Evolutionary conservation across 495 filamentous ascomycete species (phyloP).

Genomic region (Penicillium psychrofluorescens): DNA sequence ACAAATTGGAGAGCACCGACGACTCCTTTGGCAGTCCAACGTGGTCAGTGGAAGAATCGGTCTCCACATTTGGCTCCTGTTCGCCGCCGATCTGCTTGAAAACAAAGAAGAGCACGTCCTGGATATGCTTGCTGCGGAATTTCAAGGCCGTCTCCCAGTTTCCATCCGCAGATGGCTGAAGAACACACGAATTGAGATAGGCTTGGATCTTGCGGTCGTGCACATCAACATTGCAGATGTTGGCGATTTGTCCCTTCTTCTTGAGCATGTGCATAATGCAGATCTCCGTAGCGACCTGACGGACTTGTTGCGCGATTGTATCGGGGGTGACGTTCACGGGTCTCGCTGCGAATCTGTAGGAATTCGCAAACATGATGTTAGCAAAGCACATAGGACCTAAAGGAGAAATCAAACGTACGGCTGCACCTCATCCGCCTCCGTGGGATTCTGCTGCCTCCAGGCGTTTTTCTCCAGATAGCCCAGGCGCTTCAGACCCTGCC

Average conservation of each 20-base stretch:
- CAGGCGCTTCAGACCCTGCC: slow-evolving; percentile 10
- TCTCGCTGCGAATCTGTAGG: slow-evolving; percentile 10
- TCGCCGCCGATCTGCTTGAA: slow-evolving; percentile 25
- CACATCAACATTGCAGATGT: slow-evolving; percentile 19
- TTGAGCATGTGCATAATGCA: slow-evolving; percentile 28
- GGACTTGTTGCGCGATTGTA: slow-evolving; percentile 13
- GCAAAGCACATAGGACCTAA: neutral
- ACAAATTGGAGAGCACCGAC: slow-evolving; percentile 13
- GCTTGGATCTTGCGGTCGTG: slow-evolving; percentile 25
- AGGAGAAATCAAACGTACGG: slow-evolving; percentile 11
- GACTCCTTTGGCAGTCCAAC: slow-evolving; percentile 10
- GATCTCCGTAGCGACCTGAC: slow-evolving; percentile 42
- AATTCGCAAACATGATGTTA: slow-evolving; percentile 5
- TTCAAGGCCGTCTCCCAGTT: slow-evolving; percentile 23
- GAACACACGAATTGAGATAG: slow-evolving; percentile 9
- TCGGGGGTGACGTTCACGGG: neutral
- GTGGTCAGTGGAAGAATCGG: slow-evolving; percentile 7
- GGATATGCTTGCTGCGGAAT: slow-evolving; percentile 21
- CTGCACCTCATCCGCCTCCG: slow-evolving; percentile 6
- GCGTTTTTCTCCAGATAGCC: slow-evolving; percentile 8
- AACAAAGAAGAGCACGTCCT: slow-evolving; percentile 27
- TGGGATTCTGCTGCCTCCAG: slow-evolving; percentile 5
- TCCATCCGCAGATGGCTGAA: neutral
- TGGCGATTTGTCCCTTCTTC: slow-evolving; percentile 23
- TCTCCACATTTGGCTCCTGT: slow-evolving; percentile 9